Evolutionary conservation across 176 grass and related monocot genomes (phyloP).

Genomic region (Alopecurus myosuroides): DNA sequence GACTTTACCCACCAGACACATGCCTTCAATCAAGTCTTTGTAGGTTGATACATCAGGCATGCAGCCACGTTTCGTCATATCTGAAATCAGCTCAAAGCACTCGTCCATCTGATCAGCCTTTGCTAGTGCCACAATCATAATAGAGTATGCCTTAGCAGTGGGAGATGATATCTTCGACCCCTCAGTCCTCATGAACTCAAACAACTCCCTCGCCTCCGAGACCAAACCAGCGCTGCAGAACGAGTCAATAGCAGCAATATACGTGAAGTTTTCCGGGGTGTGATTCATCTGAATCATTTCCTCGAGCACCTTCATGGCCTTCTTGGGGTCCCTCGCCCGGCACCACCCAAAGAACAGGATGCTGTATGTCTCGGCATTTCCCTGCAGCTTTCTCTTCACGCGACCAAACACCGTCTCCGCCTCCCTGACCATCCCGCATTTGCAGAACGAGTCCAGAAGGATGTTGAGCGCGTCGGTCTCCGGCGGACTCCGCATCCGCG

Average conservation of each 20-base stretch:
- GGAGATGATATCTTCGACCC: conserved; percentile 73
- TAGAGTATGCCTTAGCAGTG: conserved; percentile 68
- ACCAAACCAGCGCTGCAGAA: conserved; percentile 77
- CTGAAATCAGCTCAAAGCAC: conserved; percentile 70
- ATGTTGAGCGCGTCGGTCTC: conserved; percentile 78
- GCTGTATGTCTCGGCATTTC: conserved; percentile 62
- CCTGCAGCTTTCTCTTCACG: conserved; percentile 54
- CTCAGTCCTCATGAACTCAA: conserved; percentile 86
- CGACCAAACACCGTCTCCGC: conserved; percentile 59
- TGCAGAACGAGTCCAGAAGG: conserved; percentile 82
- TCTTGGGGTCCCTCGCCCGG: conserved; percentile 59
- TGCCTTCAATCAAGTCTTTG: conserved; percentile 90
- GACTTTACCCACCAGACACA: conserved; percentile 67
- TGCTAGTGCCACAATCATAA: conserved; percentile 77
- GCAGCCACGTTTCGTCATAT: conserved; percentile 76
- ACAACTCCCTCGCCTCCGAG: conserved; percentile 71
- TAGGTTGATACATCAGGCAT: conserved; percentile 88
- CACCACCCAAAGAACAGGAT: conserved; percentile 93
- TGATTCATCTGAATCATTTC: conserved; percentile 73
- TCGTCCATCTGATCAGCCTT: conserved; percentile 66
- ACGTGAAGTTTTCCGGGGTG: conserved; percentile 81
- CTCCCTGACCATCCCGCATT: conserved; percentile 76
- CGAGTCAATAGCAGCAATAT: conserved; percentile 80
- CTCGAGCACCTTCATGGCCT: conserved; percentile 86
- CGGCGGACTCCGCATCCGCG: conserved; percentile 53